Evolutionary conservation across 2,329 filamentous ascomycete species (phyloP), one percentile per base, ranked within the genome.

Genomic region (Penicillium sp.): DNA sequence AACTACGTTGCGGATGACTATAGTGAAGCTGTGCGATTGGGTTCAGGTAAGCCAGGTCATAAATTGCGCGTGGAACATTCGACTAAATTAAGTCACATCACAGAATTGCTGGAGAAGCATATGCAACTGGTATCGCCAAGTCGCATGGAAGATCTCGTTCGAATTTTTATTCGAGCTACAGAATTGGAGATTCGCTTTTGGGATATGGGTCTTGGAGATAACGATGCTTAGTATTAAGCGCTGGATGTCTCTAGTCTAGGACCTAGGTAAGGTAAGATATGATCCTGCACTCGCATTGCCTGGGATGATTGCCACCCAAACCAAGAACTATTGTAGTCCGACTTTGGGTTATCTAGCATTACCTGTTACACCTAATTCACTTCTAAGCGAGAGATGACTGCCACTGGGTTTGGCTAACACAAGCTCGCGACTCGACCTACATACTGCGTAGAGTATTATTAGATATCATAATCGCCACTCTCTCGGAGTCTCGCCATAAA

Each of bases 1-100:
- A 95, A 89, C 63, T 97, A 96, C 64, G 81, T 87, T 13, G 87
- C 84, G 2, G 84, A 88, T 0, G 88, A 93, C 65, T 96, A 95
- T 58, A 72, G 77, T 0, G 77, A 83, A 54, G 88, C 88, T 5
- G 87, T 95, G 46, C 76, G 75, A 55, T 77, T 82, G 3, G 89
- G 88, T 18, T 82, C 79, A 46, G 82, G 87, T 89, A 73, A 69
- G 79, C 43, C 19, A 28, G 38, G 6, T 30, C 6, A 8, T 33
- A 4, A 46, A 31, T n/a, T 28, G 16, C 12, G 9, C 39, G 4
- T 34, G 33, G 22, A 8, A 11, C 2, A 19, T 42, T 29, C 42
- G 12, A 43, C 52, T 55, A 34, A 61, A 22, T 39, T 31, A 41
- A 33, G 49, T 39, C 14, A 25, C 30, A 16, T 33, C 19, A 43